Evolutionary conservation across 2,329 filamentous ascomycete species (phyloP).

Genomic region (Colletotrichum karsti): DNA sequence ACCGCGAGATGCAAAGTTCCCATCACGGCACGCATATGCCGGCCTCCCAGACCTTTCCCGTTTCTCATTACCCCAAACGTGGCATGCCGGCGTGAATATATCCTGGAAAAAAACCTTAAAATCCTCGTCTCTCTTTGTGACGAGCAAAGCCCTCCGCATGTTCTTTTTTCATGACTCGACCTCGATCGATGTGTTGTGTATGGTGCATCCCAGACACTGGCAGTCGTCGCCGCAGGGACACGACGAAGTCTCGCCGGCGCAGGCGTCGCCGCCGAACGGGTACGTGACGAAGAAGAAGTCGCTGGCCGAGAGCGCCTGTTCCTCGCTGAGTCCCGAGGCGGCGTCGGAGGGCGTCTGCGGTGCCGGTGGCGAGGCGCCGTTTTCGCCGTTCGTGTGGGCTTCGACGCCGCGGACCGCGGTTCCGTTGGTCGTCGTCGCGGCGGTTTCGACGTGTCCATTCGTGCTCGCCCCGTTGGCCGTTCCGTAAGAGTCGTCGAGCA

Average conservation of each 20-base stretch:
- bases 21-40: neutral
- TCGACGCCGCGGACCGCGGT: neutral
- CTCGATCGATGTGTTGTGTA: conserved; percentile 49
- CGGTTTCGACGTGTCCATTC: conserved; percentile 27
- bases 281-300: conserved; percentile 70
- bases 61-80: neutral
- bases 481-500: conserved; percentile 44
- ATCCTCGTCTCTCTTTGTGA: neutral
- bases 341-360: conserved; percentile 58
- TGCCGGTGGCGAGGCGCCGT: conserved; percentile 42
- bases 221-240: conserved; percentile 70
- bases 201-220: conserved; percentile 64
- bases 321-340: conserved; percentile 54
- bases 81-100: neutral
- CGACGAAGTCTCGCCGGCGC: conserved; percentile 56
- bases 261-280: conserved; percentile 52
- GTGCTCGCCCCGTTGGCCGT: conserved; percentile 32
- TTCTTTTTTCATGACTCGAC: conserved; percentile 6
- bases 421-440: conserved; percentile 16
- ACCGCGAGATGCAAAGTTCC: conserved; percentile 2
- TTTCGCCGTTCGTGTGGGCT: conserved; percentile 7
- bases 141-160: neutral
- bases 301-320: conserved; percentile 57
- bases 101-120: neutral
- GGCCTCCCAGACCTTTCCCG: neutral